Conservation (phyloP, 495 filamentous ascomycete species). For the Aspergillus homomorphus region DNA sequence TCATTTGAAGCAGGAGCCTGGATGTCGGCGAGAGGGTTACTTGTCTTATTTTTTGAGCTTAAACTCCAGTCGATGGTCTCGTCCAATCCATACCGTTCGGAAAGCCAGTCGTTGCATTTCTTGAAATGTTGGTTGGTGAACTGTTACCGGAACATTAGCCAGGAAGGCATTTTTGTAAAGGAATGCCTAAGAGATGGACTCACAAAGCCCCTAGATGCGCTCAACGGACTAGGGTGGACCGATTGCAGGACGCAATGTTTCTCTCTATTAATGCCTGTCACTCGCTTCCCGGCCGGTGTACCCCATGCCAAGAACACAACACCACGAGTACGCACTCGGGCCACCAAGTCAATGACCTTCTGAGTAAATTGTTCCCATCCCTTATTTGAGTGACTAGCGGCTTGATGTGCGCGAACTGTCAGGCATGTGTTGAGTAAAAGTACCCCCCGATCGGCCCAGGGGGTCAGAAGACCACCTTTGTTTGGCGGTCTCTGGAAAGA, state of each 20-base stretch:
- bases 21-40: slow-evolving; percentile 9
- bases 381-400: slow-evolving; percentile 74
- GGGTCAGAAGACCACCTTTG: slow-evolving; percentile 74
- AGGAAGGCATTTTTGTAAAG: not conserved
- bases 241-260: slow-evolving; percentile 78
- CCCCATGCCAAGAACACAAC: slow-evolving; percentile 98
- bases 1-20: slow-evolving; percentile 12
- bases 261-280: slow-evolving; percentile 62
- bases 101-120: slow-evolving; percentile 87
- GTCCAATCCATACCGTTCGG: slow-evolving; percentile 68
- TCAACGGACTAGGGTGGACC: slow-evolving; percentile 88
- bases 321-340: slow-evolving; percentile 65
- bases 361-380: slow-evolving; percentile 96
- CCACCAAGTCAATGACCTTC: slow-evolving; percentile 81
- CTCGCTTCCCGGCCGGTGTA: slow-evolving; percentile 69
- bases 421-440: slow-evolving; percentile 90
- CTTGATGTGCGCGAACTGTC: slow-evolving; percentile 82
- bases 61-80: slow-evolving; percentile 87
- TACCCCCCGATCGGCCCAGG: slow-evolving; percentile 91
- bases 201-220: slow-evolving; percentile 71
- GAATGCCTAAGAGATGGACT: slow-evolving; percentile 16
- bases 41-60: slow-evolving; percentile 31
- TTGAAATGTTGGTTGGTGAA: slow-evolving; percentile 86
- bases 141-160: slow-evolving; percentile 29
- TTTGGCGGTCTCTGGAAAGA: slow-evolving; percentile 70